Evolutionary conservation across 148 eudicot genomes (phyloP).

Genomic region (Mesembryanthemum crystallinum): DNA sequence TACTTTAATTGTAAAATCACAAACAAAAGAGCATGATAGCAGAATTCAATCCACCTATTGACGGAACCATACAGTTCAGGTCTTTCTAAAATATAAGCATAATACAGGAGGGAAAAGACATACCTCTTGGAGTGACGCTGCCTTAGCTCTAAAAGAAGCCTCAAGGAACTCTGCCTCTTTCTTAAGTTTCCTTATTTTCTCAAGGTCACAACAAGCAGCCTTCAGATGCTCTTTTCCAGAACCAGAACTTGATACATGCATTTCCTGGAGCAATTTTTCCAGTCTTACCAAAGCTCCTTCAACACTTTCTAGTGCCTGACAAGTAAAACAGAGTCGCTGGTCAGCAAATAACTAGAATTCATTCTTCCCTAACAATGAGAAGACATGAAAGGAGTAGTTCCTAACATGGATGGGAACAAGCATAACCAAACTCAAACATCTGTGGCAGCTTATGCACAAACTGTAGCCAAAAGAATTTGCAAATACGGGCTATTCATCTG

Average conservation of each 20-base stretch:
- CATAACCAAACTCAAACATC: neutral
- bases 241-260: conserved; percentile 83
- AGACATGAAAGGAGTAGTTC: neutral
- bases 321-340: conserved; percentile 18
- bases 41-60: neutral
- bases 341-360: neutral
- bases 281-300: conserved; percentile 84
- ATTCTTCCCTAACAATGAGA: neutral
- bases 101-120: neutral
- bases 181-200: conserved; percentile 86
- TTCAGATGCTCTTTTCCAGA: conserved; percentile 91
- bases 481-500: neutral
- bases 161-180: conserved; percentile 99
- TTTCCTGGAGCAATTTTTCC: conserved; percentile 87
- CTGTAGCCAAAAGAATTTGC: neutral
- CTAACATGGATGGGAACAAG: neutral
- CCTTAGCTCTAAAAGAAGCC: conserved; percentile 96
- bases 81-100: neutral
- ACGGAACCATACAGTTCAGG: neutral
- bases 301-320: conserved; percentile 87
- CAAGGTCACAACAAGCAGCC: conserved; percentile 99
- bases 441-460: conserved; percentile 5
- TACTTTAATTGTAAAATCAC: neutral
- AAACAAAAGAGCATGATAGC: neutral
- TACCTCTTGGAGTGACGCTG: conserved; percentile 91